Percentiles rank a stretch among this genome's conserved stretches.
Evolutionary conservation across 2,329 filamentous ascomycete genomes (phyloP).

Genomic region (Leptodontidium sp.): DNA sequence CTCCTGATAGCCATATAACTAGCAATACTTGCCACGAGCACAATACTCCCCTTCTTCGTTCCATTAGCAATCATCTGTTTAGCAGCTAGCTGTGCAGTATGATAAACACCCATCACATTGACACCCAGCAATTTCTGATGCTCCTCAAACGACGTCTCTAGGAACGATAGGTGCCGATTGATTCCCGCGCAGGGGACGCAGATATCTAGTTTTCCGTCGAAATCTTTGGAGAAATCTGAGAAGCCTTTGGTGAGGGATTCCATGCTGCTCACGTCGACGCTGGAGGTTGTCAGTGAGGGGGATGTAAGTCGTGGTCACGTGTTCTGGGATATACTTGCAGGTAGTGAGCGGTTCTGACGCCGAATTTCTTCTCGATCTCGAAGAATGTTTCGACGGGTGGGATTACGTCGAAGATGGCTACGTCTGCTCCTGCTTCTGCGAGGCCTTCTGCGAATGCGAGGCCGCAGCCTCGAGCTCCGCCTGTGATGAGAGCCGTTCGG

Average conservation of each 20-base stretch:
- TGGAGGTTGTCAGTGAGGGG: constrained; percentile 6
- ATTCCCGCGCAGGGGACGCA: constrained; percentile 56
- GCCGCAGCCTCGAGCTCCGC: constrained; percentile 55
- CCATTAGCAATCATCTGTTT: constrained; percentile 52
- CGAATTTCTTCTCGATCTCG: constrained; percentile 51
- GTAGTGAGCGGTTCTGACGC: constrained; percentile 54
- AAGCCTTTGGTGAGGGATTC: constrained; percentile 46
- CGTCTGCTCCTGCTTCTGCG: constrained; percentile 55
- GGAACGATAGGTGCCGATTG: constrained; percentile 53
- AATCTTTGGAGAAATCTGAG: constrained; percentile 45
- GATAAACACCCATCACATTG: constrained; percentile 58
- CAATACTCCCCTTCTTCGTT: constrained; percentile 59
- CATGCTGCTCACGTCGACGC: constrained; percentile 50
- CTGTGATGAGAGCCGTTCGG: constrained; percentile 55
- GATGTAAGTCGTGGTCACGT: background rate
- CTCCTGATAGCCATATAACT: constrained; percentile 59
- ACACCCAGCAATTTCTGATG: constrained; percentile 53
- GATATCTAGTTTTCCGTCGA: constrained; percentile 51
- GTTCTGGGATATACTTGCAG: background rate
- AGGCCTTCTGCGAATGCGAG: constrained; percentile 54
- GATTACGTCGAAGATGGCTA: constrained; percentile 57
- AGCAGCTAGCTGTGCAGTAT: constrained; percentile 48
- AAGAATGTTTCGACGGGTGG: constrained; percentile 50
- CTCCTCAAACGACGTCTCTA: constrained; percentile 54
- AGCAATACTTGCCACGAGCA: constrained; percentile 62